phyloP scores from a whole-genome alignment of 129 eudicot genomes.

The Kitagawia praeruptora region DNA sequence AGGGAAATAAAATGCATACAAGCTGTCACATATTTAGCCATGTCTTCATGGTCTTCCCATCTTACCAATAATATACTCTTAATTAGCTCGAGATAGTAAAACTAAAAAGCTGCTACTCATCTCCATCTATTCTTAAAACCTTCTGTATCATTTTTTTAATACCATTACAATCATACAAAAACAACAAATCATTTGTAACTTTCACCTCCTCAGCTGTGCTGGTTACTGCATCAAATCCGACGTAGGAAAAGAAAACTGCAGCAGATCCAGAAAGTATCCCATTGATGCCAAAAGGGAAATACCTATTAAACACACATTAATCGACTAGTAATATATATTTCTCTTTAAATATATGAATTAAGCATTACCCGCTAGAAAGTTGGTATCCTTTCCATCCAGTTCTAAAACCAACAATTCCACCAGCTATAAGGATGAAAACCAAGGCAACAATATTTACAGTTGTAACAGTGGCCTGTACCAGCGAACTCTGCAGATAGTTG shows the following conservation, averaged over 20 bases:
- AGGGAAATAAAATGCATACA: background rate
- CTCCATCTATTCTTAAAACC: background rate
- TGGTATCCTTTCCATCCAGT: slow-evolving; percentile 58
- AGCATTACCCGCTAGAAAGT: slow-evolving; percentile 46
- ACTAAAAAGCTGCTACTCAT: background rate
- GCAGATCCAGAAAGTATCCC: slow-evolving; percentile 70
- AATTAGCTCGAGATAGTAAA: background rate
- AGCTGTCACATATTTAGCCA: background rate
- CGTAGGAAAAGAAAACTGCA: slow-evolving; percentile 54
- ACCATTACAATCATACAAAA: background rate
- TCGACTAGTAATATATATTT: slow-evolving; percentile 2
- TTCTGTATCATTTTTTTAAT: background rate
- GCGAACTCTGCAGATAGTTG: slow-evolving; percentile 35
- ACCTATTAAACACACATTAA: slow-evolving; percentile 23
- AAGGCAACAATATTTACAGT: slow-evolving; percentile 45
- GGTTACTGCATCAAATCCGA: slow-evolving; percentile 70
- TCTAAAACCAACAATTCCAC: slow-evolving; percentile 50
- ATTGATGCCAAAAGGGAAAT: slow-evolving; percentile 50
- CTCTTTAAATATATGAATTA: slow-evolving; percentile 2
- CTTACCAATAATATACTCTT: background rate
- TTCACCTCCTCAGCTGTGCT: slow-evolving; percentile 71
- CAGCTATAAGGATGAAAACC: slow-evolving; percentile 51
- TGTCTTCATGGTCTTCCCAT: background rate
- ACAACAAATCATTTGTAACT: slow-evolving; percentile 4
- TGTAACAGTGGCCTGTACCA: slow-evolving; percentile 60